Evolutionary conservation across 306 rosid genomes (phyloP), one percentile per base, ranked within the genome.

Genomic region (Cicer bijugum): DNA sequence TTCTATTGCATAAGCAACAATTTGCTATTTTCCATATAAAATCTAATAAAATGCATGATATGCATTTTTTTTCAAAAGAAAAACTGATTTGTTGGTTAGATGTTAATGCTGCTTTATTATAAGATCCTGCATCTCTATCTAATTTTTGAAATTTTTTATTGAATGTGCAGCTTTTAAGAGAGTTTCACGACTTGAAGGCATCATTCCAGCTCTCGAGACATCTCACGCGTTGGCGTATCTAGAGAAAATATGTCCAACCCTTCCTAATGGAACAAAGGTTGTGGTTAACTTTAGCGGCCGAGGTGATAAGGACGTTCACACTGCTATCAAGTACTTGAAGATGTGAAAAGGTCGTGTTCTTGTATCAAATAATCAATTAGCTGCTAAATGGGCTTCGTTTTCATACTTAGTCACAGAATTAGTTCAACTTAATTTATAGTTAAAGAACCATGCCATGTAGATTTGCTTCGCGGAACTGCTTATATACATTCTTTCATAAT

Each of bases 261-360:
- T 94, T 52, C 89, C 95, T 0, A 46, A 87, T 6, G 95, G 97
- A 47, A 5, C 89, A 19, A 91, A 91, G 82, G 91, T 94, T 10
- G 96, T 93, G 67, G 71, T 93, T 6, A 89, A 89, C 88, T 93
- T 88, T 87, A 91, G 98, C 51, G 98, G 98, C 77, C 74, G 98
- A 67, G 98, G 98, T 48, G 98, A 93, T 56, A 93, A 93, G 85
- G 98, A 93, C 73, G 98, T 93, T 64, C 94, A 93, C 2, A 93
- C 98, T 7, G 98, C 90, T 11, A 93, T 89, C 91, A 93, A 93
- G 82, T 67, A 82, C 75, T 75, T 93, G 89, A 69, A 91, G 84
- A 12, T 93, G 75, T 93, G 84, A 88, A 53, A 63, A 40, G 33
- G 2, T 59, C 66, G 12, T 47, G n/a, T 23, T 66, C 65, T 71